These are phyloP conservation scores for Flaveria brownii DNA, from an alignment of 129 eudicot genomes.

Conservation along the genomic window DNA sequence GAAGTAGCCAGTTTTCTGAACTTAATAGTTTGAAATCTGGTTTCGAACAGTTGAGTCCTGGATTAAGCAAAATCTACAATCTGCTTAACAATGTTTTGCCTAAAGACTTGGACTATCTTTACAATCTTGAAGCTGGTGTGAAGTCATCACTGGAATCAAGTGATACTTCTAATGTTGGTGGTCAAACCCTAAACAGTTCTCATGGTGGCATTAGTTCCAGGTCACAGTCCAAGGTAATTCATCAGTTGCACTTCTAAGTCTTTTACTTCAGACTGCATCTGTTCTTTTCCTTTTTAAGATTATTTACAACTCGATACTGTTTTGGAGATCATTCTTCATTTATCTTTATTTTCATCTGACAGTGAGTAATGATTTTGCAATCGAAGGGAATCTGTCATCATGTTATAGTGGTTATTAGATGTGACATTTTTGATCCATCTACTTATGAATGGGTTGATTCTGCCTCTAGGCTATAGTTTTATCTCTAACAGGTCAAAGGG, in stretches of 20 bases:
- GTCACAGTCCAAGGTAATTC: constrained; percentile 54
- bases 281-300: neutral
- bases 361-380: neutral
- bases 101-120: constrained; percentile 62
- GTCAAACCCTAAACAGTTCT: constrained; percentile 29
- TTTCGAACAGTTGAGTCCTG: constrained; percentile 49
- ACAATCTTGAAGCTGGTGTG: constrained; percentile 46
- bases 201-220: constrained; percentile 36
- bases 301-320: constrained; percentile 6
- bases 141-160: constrained; percentile 47
- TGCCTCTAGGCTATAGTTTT: neutral
- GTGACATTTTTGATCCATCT: neutral
- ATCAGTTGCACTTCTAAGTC: constrained; percentile 6
- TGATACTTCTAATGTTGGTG: constrained; percentile 33
- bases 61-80: constrained; percentile 42
- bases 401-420: constrained; percentile 6
- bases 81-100: constrained; percentile 51
- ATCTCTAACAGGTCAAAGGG: neutral
- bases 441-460: constrained; percentile 4
- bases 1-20: constrained; percentile 52
- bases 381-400: neutral
- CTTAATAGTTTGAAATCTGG: constrained; percentile 50
- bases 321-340: neutral
- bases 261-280: constrained; percentile 2
- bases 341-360: neutral